These are phyloP conservation scores for Agaricus subrufescens DNA, from an alignment of 768 basidiomycete genomes.

Conservation along the genomic window DNA sequence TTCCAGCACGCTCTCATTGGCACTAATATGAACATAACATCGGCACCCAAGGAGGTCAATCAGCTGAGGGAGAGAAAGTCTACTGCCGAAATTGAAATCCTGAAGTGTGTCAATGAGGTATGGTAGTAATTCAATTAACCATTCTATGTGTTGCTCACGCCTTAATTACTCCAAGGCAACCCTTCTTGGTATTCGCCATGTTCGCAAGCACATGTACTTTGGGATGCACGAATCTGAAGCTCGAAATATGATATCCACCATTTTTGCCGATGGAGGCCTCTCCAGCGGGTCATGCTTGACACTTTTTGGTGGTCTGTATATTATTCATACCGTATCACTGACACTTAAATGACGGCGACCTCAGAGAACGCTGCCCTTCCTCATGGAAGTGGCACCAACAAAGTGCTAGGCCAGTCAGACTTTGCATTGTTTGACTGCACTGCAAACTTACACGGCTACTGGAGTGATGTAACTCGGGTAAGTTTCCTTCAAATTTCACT, in stretches of 20 bases:
- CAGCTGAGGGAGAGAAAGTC: conserved; percentile 74
- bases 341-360: not conserved
- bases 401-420: conserved; percentile 48
- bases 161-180: conserved; percentile 50
- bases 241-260: conserved; percentile 46
- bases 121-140: not conserved
- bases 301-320: conserved; percentile 68
- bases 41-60: conserved; percentile 51
- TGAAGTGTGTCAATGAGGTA: conserved; percentile 82
- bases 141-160: not conserved
- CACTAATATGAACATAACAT: conserved; percentile 27
- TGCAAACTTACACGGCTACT: conserved; percentile 68
- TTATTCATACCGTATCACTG: not conserved
- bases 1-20: conserved; percentile 39
- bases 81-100: conserved; percentile 57
- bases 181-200: conserved; percentile 64
- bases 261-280: conserved; percentile 58
- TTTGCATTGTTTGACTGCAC: conserved; percentile 74
- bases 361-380: conserved; percentile 84
- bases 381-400: conserved; percentile 76
- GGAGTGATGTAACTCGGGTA: conserved; percentile 77
- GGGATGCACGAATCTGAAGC: conserved; percentile 79
- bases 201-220: conserved; percentile 53
- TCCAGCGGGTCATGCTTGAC: conserved; percentile 55
- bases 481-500: conserved; percentile 14